Evolutionary conservation across 768 basidiomycete species (phyloP).

Genomic region (Boletales sp.): DNA sequence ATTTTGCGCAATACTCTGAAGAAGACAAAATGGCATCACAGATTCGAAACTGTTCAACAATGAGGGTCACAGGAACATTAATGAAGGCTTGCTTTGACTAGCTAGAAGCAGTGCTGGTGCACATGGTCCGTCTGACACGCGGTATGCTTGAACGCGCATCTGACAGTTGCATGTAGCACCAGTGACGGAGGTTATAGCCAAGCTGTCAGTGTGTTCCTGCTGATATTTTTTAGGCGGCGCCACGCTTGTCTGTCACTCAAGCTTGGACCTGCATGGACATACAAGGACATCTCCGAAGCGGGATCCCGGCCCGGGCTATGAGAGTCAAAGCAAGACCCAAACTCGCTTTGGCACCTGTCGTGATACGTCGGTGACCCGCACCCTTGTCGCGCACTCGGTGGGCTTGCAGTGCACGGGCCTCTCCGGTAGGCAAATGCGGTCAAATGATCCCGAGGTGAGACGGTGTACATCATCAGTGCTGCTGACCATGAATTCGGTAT

Average conservation of each 20-base stretch:
- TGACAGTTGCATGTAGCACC: no score
- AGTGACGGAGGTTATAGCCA: no score
- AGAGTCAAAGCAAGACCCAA: constrained; percentile 18
- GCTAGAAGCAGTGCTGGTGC: background rate
- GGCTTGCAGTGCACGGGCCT: background rate
- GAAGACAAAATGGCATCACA: no score
- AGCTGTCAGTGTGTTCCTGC: no score
- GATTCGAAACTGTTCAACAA: no score
- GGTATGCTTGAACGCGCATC: no score
- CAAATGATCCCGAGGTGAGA: constrained; percentile 13
- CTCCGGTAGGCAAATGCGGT: background rate
- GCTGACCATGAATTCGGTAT: constrained; percentile 7
- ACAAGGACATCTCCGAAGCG: constrained; percentile 1
- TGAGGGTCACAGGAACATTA: background rate
- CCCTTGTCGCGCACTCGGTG: no score
- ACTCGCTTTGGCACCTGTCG: constrained; percentile 10
- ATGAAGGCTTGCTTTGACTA: background rate
- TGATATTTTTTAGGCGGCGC: no score
- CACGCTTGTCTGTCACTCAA: no score
- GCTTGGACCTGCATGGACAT: constrained; percentile 3
- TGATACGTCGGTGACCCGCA: background rate
- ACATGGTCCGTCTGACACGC: no score
- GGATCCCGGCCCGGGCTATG: constrained; percentile 3
- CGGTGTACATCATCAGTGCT: background rate
- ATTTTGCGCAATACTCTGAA: no score